phyloP scores from a whole-genome alignment of 257 asterid genomes.

The Haberlea rhodopensis region DNA sequence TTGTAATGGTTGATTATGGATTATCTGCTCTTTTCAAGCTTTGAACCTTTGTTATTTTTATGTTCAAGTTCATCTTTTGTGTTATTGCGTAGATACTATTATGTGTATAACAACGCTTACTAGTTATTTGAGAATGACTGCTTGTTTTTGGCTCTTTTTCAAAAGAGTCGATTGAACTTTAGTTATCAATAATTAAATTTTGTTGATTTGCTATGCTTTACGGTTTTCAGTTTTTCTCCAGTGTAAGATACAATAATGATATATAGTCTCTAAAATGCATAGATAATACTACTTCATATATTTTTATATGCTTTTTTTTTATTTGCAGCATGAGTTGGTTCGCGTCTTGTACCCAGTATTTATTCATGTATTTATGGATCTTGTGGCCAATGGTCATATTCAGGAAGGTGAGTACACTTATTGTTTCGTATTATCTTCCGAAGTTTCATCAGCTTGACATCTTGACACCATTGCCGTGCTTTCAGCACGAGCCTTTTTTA shows the following conservation, averaged over 20 bases:
- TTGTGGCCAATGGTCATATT: slow-evolving; percentile 84
- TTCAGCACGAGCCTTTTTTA: slow-evolving; percentile 83
- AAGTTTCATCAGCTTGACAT: slow-evolving; percentile 10
- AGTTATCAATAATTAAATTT: not conserved
- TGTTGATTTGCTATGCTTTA: not conserved
- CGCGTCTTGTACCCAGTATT: slow-evolving; percentile 90
- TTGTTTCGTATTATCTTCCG: slow-evolving; percentile 1
- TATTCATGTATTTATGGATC: slow-evolving; percentile 97
- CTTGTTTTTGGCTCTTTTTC: not conserved
- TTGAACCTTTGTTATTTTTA: not conserved
- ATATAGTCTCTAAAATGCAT: not conserved
- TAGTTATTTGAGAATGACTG: not conserved
- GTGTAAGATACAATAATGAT: not conserved
- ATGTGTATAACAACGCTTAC: not conserved
- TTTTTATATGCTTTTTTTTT: no score
- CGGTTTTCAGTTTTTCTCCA: not conserved
- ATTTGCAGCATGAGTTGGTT: slow-evolving; percentile 28
- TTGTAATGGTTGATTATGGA: not conserved
- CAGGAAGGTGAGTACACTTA: slow-evolving; percentile 69
- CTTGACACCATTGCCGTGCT: slow-evolving; percentile 24
- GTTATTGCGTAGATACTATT: not conserved
- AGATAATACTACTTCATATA: no score
- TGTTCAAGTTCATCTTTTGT: not conserved
- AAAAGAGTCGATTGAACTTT: not conserved
- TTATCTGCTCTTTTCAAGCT: not conserved